These are phyloP conservation scores for Fusarium sp. DNA, from an alignment of 2,329 filamentous ascomycete genomes.

Conservation along the genomic window DNA sequence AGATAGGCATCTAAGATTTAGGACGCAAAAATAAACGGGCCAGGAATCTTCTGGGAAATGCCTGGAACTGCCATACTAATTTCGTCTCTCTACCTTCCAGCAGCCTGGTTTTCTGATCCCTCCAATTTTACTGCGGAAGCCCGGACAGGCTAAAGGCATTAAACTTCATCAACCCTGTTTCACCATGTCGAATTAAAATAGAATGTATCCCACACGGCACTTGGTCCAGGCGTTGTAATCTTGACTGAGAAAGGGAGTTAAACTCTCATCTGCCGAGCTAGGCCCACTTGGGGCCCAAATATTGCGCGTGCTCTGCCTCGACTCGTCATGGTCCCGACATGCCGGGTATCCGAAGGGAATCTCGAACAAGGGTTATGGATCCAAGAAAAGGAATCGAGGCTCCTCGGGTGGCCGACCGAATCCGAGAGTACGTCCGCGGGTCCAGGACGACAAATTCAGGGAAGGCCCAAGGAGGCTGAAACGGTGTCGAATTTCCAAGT, in stretches of 20 bases:
- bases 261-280: conserved; percentile 18
- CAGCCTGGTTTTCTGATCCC: too few relatives aligned
- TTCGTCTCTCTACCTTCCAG: too few relatives aligned
- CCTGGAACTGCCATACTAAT: too few relatives aligned
- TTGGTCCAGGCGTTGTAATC: neutral
- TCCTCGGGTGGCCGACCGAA: neutral
- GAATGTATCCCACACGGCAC: neutral
- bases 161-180: conserved; percentile 13
- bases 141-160: neutral
- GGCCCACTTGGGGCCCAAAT: neutral
- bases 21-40: too few relatives aligned
- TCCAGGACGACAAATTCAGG: neutral
- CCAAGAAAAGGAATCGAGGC: too few relatives aligned
- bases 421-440: neutral
- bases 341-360: neutral
- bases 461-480: neutral
- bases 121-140: neutral
- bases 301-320: conserved; percentile 1
- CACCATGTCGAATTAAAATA: neutral
- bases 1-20: too few relatives aligned
- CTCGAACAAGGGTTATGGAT: neutral
- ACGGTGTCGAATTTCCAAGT: neutral
- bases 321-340: neutral
- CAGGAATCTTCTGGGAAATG: too few relatives aligned
- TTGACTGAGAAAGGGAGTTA: neutral